Evolutionary conservation across 441 rosid genomes (phyloP).

Genomic region (Eutrema salsugineum): DNA sequence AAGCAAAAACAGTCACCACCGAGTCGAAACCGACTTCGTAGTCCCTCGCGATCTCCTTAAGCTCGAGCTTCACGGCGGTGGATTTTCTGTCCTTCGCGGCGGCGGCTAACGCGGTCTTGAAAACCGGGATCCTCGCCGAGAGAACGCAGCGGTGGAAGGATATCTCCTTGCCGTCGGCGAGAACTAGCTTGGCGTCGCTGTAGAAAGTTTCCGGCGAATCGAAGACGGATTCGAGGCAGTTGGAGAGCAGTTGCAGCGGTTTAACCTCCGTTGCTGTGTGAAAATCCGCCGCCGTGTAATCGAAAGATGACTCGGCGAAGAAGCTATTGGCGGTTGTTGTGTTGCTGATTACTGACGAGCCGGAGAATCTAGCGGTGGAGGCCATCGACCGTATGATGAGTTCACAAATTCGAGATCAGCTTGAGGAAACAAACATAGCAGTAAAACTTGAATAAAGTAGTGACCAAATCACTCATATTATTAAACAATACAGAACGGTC

Average conservation of each 20-base stretch:
- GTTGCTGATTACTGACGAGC: conserved; percentile 63
- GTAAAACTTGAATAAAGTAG: neutral
- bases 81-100: conserved; percentile 31
- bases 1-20: conserved; percentile 53
- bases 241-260: conserved; percentile 55
- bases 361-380: conserved; percentile 49
- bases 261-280: conserved; percentile 33
- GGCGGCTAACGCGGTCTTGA: conserved; percentile 42
- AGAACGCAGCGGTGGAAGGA: conserved; percentile 82
- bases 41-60: conserved; percentile 58
- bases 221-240: conserved; percentile 46
- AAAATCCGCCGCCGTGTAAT: conserved; percentile 18
- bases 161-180: conserved; percentile 43
- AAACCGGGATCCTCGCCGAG: conserved; percentile 58
- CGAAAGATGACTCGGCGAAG: conserved; percentile 38
- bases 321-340: conserved; percentile 61
- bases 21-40: conserved; percentile 56
- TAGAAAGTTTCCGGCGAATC: conserved; percentile 46
- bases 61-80: conserved; percentile 34
- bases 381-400: conserved; percentile 35
- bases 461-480: neutral
- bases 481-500: neutral
- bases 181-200: conserved; percentile 59
- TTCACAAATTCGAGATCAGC: neutral
- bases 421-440: neutral